A percentile compares a stretch with the other conserved stretches of the same genome.
phyloP scores from a whole-genome alignment of 345 rosid genomes.

The Angophora floribunda region DNA sequence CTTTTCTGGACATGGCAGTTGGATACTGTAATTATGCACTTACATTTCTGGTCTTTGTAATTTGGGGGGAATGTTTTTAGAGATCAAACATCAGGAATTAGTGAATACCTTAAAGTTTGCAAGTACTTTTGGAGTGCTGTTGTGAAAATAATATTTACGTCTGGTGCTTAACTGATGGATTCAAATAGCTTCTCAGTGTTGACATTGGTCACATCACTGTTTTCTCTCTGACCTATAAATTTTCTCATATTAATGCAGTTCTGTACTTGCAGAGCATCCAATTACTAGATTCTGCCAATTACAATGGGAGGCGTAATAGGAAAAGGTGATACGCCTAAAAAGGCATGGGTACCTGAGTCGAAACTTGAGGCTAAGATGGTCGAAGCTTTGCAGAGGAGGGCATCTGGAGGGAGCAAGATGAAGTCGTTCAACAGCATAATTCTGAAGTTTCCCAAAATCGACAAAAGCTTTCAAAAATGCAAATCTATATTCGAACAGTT shows the following conservation, averaged over 20 bases:
- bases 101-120: background rate
- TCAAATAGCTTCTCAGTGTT: background rate
- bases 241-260: conserved; percentile 5
- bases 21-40: background rate
- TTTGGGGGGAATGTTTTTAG: background rate
- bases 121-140: background rate
- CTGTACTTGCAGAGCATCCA: background rate
- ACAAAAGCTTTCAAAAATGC: conserved; percentile 70
- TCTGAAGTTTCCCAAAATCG: conserved; percentile 90
- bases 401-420: conserved; percentile 47
- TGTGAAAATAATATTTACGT: background rate
- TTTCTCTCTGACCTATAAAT: background rate
- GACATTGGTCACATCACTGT: background rate
- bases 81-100: background rate
- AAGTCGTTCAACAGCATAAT: conserved; percentile 80
- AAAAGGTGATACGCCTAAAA: conserved; percentile 25
- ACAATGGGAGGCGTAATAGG: conserved; percentile 59
- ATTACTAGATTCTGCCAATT: background rate
- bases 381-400: conserved; percentile 70
- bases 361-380: conserved; percentile 79
- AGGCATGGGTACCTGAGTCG: conserved; percentile 51
- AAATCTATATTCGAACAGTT: conserved; percentile 76
- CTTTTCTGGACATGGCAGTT: background rate
- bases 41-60: background rate
- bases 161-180: background rate